Evolutionary conservation across 148 eudicot genomes (phyloP).

Genomic region (Gaultheria prostrata): DNA sequence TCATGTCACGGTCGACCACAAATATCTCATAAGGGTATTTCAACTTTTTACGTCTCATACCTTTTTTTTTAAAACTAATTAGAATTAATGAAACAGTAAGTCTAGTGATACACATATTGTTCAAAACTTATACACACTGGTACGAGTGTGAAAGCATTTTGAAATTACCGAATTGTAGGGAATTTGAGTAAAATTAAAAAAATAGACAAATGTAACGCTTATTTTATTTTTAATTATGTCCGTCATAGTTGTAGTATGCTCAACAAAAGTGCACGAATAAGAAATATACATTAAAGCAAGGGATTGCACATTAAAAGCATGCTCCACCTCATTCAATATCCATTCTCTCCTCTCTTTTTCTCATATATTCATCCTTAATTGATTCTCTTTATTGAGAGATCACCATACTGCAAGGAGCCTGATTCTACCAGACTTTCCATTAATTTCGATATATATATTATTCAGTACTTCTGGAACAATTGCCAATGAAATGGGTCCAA

Average conservation of each 20-base stretch:
- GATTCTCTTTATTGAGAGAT: too few species aligned
- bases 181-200: constrained; percentile 14
- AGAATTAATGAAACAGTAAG: not conserved
- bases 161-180: not conserved
- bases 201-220: not conserved
- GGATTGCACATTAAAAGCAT: constrained; percentile 41
- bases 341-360: constrained; percentile 35
- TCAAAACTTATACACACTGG: not conserved
- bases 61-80: not conserved
- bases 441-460: too few species aligned
- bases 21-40: not conserved
- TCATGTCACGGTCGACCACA: too few species aligned
- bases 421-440: too few species aligned
- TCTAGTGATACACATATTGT: not conserved
- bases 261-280: constrained; percentile 20
- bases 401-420: too few species aligned
- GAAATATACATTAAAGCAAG: constrained; percentile 17
- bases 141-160: not conserved
- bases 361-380: too few species aligned
- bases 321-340: constrained; percentile 38
- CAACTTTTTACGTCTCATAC: not conserved
- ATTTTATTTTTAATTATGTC: too few species aligned
- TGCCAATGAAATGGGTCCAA: too few species aligned
- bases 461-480: too few species aligned
- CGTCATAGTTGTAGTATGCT: not conserved